phyloP scores from a whole-genome alignment of 2,329 filamentous ascomycete species.

The Graphilbum sp. region DNA sequence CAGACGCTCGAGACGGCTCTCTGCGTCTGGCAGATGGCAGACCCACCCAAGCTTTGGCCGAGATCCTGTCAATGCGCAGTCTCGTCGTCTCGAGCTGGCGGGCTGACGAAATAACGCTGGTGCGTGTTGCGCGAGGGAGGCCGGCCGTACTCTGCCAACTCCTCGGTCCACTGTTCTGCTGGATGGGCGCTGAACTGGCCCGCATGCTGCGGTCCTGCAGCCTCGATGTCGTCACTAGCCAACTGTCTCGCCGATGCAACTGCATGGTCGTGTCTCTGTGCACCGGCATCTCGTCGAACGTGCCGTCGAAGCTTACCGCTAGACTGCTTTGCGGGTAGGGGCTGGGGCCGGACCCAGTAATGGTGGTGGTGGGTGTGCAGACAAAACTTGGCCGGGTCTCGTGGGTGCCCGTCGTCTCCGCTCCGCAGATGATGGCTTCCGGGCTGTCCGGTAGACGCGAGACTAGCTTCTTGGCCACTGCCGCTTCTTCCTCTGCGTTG shows the following conservation, averaged over 20 bases:
- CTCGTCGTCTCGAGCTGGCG: slow-evolving; percentile 7
- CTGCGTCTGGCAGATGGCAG: not conserved
- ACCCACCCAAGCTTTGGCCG: not conserved
- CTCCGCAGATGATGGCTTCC: too few relatives aligned
- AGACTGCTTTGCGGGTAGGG: slow-evolving; percentile 9
- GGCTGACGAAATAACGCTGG: slow-evolving; percentile 9
- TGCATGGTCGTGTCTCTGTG: not conserved
- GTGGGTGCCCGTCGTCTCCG: too few relatives aligned
- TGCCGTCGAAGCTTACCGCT: slow-evolving; percentile 7
- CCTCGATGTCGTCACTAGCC: not conserved
- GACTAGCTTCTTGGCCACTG: too few relatives aligned
- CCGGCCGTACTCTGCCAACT: slow-evolving; percentile 13
- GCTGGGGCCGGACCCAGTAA: slow-evolving; percentile 30
- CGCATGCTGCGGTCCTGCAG: slow-evolving; percentile 4
- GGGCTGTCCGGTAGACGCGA: too few relatives aligned
- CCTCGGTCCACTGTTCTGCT: slow-evolving; percentile 12
- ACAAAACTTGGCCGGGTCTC: slow-evolving; percentile 19
- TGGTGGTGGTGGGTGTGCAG: slow-evolving; percentile 46
- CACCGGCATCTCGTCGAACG: slow-evolving; percentile 3
- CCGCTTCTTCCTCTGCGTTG: too few relatives aligned
- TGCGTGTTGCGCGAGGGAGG: slow-evolving; percentile 11
- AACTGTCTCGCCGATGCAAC: not conserved
- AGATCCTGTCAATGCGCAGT: slow-evolving; percentile 4
- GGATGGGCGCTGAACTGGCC: slow-evolving; percentile 12
- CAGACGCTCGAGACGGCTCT: not conserved